phyloP scores from a whole-genome alignment of 2,329 filamentous ascomycete species.

The Malbranchea zuffiana region DNA sequence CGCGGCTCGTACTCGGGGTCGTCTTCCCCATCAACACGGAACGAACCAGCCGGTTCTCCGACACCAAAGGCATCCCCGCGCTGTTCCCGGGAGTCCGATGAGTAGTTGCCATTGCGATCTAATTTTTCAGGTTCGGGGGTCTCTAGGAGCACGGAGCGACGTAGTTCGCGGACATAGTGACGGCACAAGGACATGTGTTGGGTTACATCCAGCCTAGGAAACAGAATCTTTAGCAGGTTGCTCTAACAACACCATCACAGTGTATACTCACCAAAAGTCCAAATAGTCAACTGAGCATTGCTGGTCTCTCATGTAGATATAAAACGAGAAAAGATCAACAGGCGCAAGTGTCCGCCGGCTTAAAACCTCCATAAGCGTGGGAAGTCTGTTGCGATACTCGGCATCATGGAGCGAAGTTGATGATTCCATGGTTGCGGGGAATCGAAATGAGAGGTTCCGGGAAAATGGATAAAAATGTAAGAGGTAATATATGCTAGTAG shows the following conservation, averaged over 20 bases:
- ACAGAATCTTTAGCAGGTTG: neutral
- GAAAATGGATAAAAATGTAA: too few relatives aligned
- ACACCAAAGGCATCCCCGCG: too few relatives aligned
- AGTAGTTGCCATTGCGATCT: constrained; percentile 47
- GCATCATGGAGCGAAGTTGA: constrained; percentile 25
- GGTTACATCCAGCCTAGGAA: constrained; percentile 84
- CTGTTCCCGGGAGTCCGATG: constrained; percentile 8
- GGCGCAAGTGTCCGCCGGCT: constrained; percentile 89
- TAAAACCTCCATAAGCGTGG: constrained; percentile 89
- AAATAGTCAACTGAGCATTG: constrained; percentile 96
- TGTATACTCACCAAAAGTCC: constrained; percentile 73
- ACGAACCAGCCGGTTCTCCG: constrained; percentile 21
- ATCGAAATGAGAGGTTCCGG: too few relatives aligned
- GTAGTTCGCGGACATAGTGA: constrained; percentile 91
- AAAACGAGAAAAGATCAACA: constrained; percentile 96
- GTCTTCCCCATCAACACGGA: constrained; percentile 43
- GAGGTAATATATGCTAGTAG: too few relatives aligned
- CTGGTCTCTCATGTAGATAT: constrained; percentile 99
- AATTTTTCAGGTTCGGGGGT: constrained; percentile 81
- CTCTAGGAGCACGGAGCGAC: constrained; percentile 81
- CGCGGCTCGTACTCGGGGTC: constrained; percentile 74
- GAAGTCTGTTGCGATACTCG: constrained; percentile 65
- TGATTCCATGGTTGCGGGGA: too few relatives aligned
- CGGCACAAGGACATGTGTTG: constrained; percentile 96
- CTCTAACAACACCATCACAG: constrained; percentile 5